Conservation (phyloP, 177 flowering plant species). For the Telopea speciosissima region DNA sequence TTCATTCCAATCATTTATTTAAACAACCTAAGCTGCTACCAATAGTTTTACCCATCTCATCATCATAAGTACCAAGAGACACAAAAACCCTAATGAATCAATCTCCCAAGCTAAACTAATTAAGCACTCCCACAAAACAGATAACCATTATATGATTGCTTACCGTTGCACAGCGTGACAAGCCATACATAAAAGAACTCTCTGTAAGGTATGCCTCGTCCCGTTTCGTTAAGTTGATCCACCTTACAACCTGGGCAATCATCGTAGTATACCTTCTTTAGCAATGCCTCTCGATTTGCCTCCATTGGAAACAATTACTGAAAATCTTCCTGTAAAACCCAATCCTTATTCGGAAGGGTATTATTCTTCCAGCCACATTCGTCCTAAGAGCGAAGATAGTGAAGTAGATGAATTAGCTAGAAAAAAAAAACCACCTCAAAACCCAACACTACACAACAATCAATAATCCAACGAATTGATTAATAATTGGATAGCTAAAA, state of each 20-base stretch:
- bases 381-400: too few species aligned
- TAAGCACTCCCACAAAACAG: not conserved
- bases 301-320: slow-evolving; percentile 7
- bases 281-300: slow-evolving; percentile 8
- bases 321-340: too few species aligned
- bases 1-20: not conserved
- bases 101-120: not conserved
- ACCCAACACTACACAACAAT: not conserved
- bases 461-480: not conserved
- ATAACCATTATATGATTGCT: not conserved
- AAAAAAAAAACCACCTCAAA: not conserved
- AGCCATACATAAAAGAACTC: slow-evolving; percentile 30
- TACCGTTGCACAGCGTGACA: slow-evolving; percentile 35
- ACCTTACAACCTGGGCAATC: slow-evolving; percentile 46
- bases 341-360: too few species aligned
- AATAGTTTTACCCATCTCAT: not conserved
- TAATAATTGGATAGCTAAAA: too few species aligned
- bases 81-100: not conserved
- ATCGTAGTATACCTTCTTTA: slow-evolving; percentile 24
- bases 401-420: too few species aligned
- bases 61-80: not conserved
- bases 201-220: slow-evolving; percentile 30
- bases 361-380: too few species aligned
- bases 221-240: slow-evolving; percentile 24
- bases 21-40: not conserved